These are phyloP conservation scores for Trichoderma sp. DNA, from an alignment of 2,329 filamentous ascomycete species.

Conservation along the genomic window DNA sequence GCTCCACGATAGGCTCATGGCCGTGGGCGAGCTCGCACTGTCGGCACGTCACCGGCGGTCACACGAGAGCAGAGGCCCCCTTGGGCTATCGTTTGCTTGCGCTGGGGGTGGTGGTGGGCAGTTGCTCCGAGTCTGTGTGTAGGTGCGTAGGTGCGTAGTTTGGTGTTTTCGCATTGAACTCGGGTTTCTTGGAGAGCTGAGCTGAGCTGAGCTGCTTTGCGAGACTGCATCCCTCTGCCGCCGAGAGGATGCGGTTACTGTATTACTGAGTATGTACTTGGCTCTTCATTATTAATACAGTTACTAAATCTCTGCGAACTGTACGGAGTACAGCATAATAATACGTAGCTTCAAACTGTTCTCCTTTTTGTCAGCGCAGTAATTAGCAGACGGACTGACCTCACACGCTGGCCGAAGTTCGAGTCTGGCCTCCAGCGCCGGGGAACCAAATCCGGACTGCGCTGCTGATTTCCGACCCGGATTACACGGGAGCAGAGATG, in stretches of 20 bases:
- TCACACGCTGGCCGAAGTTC: not conserved
- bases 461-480: conserved; percentile 10
- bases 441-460: not conserved
- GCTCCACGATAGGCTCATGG: conserved; percentile 34
- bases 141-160: not conserved
- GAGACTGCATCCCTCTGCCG: not conserved
- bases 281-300: not conserved
- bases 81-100: not conserved
- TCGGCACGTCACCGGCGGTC: conserved; percentile 19
- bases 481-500: not conserved
- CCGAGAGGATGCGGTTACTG: not conserved
- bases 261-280: too few relatives aligned
- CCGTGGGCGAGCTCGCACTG: conserved; percentile 5
- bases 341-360: not conserved
- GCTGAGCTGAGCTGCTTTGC: too few relatives aligned
- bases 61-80: not conserved
- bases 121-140: too few relatives aligned
- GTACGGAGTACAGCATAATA: not conserved
- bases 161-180: not conserved
- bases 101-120: not conserved
- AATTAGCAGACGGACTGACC: not conserved
- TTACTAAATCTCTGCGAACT: not conserved
- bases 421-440: not conserved
- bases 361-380: not conserved
- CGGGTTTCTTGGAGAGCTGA: not conserved